Conservation (phyloP, 2,329 filamentous ascomycete species). For the Colletotrichum sp. region DNA sequence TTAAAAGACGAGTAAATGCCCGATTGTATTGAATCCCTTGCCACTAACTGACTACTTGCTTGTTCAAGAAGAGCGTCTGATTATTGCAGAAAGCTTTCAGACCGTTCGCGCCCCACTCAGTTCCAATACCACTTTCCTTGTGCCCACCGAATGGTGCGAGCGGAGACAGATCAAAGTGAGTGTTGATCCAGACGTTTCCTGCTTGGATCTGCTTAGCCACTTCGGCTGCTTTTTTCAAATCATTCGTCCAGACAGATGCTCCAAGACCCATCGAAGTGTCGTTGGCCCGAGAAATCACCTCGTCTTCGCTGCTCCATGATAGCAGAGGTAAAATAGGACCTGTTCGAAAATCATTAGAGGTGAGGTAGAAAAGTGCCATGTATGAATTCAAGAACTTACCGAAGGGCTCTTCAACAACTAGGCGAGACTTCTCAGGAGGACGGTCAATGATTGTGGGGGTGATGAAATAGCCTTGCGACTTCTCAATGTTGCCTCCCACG, state of each 20-base stretch:
- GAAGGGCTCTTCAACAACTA: not conserved
- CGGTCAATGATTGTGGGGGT: not conserved
- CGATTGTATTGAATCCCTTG: not conserved
- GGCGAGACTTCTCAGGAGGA: not conserved
- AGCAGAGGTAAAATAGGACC: constrained; percentile 50
- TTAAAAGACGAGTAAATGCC: not conserved
- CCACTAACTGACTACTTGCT: not conserved
- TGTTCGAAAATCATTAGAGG: not conserved
- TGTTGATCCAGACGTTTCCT: not conserved
- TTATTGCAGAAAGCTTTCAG: not conserved
- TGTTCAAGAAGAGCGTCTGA: not conserved
- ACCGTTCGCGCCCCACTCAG: not conserved
- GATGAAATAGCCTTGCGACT: not conserved
- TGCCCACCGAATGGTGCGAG: not conserved
- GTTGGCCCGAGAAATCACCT: constrained; percentile 63
- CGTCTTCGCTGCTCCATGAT: constrained; percentile 64
- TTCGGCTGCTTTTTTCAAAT: constrained; percentile 53
- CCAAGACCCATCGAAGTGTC: constrained; percentile 58
- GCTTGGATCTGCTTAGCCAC: constrained; percentile 39
- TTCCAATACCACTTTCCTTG: not conserved
- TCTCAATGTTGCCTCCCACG: not conserved
- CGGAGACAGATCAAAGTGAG: not conserved
- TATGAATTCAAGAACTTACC: not conserved
- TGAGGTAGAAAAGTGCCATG: not conserved
- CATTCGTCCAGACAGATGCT: constrained; percentile 63